These are phyloP conservation scores for Thielaviopsis musarum DNA, from an alignment of 2,329 filamentous ascomycete species.

Conservation along the genomic window DNA sequence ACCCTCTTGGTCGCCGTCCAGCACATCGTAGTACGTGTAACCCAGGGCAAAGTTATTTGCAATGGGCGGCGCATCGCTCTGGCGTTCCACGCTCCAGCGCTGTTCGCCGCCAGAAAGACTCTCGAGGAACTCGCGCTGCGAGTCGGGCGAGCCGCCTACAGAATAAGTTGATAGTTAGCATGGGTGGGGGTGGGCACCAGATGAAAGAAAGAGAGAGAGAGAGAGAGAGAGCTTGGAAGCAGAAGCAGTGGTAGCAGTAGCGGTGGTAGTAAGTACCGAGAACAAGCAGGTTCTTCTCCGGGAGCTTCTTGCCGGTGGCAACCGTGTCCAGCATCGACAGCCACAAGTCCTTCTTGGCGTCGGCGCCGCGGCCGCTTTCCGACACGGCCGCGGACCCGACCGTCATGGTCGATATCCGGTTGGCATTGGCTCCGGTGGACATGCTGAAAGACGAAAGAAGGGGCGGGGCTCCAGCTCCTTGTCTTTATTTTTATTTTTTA, in stretches of 20 bases:
- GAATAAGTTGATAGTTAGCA: neutral
- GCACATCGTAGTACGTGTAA: constrained; percentile 88
- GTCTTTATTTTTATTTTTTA: neutral
- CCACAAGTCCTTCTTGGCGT: constrained; percentile 83
- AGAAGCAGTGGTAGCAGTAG: neutral
- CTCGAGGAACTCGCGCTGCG: constrained; percentile 71
- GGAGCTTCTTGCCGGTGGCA: constrained; percentile 74
- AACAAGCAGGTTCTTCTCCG: constrained; percentile 81
- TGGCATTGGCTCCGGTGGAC: constrained; percentile 28
- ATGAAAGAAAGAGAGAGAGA: too few species aligned
- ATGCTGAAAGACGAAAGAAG: constrained; percentile 19
- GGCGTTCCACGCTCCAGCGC: constrained; percentile 35
- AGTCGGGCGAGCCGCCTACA: constrained; percentile 62
- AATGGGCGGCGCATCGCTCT: constrained; percentile 53
- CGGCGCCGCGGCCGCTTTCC: constrained; percentile 27
- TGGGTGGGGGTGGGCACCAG: neutral
- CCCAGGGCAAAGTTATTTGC: constrained; percentile 86
- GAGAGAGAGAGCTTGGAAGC: too few species aligned
- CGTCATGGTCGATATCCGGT: constrained; percentile 43
- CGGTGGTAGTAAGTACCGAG: constrained; percentile 40
- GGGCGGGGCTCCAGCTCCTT: neutral
- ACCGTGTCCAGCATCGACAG: constrained; percentile 82
- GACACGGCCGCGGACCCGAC: constrained; percentile 25
- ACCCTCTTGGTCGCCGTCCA: constrained; percentile 85
- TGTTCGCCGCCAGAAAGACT: constrained; percentile 37